Conservation (phyloP, 2,329 filamentous ascomycete species). For the Ilyonectria sp. region DNA sequence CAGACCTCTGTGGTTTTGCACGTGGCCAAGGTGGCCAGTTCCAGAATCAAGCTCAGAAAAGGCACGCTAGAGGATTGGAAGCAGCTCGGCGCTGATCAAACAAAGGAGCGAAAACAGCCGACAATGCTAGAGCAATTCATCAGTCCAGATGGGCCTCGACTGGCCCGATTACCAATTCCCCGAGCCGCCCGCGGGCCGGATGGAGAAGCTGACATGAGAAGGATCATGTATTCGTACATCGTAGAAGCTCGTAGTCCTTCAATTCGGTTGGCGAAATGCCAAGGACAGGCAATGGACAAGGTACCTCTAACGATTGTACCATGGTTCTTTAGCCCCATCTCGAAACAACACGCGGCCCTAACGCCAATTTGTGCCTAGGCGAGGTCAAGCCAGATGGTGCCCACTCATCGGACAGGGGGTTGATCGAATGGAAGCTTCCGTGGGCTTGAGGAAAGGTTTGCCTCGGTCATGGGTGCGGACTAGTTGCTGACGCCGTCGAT, state of each 20-base stretch:
- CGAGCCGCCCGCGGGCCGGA: constrained; percentile 7
- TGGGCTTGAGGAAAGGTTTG: constrained; percentile 26
- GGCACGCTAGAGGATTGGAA: constrained; percentile 24
- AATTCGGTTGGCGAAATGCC: constrained; percentile 22
- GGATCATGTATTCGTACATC: constrained; percentile 7
- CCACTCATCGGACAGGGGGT: constrained; percentile 35
- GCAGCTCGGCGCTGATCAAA: constrained; percentile 19
- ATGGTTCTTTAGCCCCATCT: constrained; percentile 27
- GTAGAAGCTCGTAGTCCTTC: constrained; percentile 13
- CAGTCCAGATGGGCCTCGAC: constrained; percentile 30
- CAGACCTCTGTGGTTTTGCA: constrained; percentile 22
- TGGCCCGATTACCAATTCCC: constrained; percentile 22
- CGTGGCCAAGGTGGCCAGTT: constrained; percentile 29
- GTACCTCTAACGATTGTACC: constrained; percentile 34
- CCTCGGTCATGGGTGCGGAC: constrained; percentile 30
- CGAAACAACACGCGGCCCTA: constrained; percentile 35
- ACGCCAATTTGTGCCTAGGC: constrained; percentile 28
- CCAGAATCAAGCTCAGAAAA: constrained; percentile 18
- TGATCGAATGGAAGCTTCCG: constrained; percentile 36
- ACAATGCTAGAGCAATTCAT: constrained; percentile 21
- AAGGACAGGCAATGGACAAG: constrained; percentile 19
- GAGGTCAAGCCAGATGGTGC: constrained; percentile 35
- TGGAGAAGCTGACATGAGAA: constrained; percentile 21
- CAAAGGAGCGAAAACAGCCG: constrained; percentile 19
- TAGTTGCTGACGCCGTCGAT: constrained; percentile 29